Conservation (phyloP, 345 rosid genomes). For the Streptanthus diversifolius region DNA sequence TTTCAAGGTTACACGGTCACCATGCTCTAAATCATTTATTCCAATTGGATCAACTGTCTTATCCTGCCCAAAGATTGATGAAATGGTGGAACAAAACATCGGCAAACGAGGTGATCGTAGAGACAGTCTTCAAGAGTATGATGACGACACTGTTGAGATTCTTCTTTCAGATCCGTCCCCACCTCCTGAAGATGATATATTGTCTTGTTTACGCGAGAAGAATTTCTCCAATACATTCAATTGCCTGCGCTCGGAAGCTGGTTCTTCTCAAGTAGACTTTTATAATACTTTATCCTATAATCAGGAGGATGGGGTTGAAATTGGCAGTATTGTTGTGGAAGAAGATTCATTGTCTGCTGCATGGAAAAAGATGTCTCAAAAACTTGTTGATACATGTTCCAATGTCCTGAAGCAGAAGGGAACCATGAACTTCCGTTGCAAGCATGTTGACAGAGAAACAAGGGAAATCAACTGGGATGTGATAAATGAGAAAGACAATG, state of each 20-base stretch:
- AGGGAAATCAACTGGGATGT: slow-evolving; percentile 38
- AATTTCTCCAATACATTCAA: slow-evolving; percentile 27
- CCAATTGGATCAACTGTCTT: slow-evolving; percentile 67
- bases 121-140: slow-evolving; percentile 38
- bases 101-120: slow-evolving; percentile 31
- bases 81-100: slow-evolving; percentile 33
- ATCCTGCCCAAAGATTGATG: slow-evolving; percentile 36
- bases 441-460: slow-evolving; percentile 50
- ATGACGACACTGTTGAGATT: slow-evolving; percentile 47
- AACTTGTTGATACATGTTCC: slow-evolving; percentile 56
- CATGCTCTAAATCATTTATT: slow-evolving; percentile 59
- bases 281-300: slow-evolving; percentile 22
- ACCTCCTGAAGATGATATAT: slow-evolving; percentile 59
- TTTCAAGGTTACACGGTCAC: slow-evolving; percentile 73
- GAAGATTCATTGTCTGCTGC: slow-evolving; percentile 65
- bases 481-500: slow-evolving; percentile 40
- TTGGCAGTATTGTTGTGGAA: slow-evolving; percentile 77
- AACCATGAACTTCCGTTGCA: slow-evolving; percentile 52
- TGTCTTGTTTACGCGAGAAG: slow-evolving; percentile 49
- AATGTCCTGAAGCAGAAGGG: slow-evolving; percentile 43
- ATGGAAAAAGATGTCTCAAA: slow-evolving; percentile 67
- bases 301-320: slow-evolving; percentile 43
- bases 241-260: slow-evolving; percentile 32
- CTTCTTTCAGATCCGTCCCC: slow-evolving; percentile 68
- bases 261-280: slow-evolving; percentile 30